These are phyloP conservation scores for Solanum clarkiae DNA, from an alignment of 257 asterid species.

Conservation along the genomic window DNA sequence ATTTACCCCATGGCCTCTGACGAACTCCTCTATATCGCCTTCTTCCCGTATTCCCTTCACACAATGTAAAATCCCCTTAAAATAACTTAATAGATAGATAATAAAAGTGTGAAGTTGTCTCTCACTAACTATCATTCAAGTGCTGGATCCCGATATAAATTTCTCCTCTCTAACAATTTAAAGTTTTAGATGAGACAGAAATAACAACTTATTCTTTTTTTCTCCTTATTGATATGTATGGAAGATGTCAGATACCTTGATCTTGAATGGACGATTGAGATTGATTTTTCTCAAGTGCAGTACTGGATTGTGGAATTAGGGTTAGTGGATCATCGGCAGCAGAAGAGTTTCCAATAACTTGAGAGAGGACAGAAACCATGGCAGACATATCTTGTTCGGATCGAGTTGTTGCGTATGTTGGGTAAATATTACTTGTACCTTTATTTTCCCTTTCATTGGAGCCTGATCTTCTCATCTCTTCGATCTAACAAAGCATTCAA, in stretches of 20 bases:
- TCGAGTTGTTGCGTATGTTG: constrained; percentile 39
- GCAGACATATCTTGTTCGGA: constrained; percentile 77
- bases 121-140: background rate
- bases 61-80: too few relatives aligned
- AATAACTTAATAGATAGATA: too few relatives aligned
- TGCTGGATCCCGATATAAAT: background rate
- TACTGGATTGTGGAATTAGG: background rate
- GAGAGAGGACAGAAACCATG: constrained; percentile 80
- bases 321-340: background rate
- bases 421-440: background rate
- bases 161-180: background rate
- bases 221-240: background rate
- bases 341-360: constrained; percentile 49
- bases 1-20: constrained; percentile 89
- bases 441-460: constrained; percentile 24
- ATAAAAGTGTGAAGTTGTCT: background rate
- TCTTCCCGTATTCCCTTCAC: constrained; percentile 25
- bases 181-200: background rate
- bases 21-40: constrained; percentile 78
- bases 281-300: constrained; percentile 8
- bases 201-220: background rate
- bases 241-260: constrained; percentile 29
- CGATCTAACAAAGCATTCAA: constrained; percentile 8
- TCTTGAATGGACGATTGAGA: constrained; percentile 20
- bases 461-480: constrained; percentile 38